phyloP scores from a whole-genome alignment of 2,329 filamentous ascomycete species.

The Penicillium sp. region DNA sequence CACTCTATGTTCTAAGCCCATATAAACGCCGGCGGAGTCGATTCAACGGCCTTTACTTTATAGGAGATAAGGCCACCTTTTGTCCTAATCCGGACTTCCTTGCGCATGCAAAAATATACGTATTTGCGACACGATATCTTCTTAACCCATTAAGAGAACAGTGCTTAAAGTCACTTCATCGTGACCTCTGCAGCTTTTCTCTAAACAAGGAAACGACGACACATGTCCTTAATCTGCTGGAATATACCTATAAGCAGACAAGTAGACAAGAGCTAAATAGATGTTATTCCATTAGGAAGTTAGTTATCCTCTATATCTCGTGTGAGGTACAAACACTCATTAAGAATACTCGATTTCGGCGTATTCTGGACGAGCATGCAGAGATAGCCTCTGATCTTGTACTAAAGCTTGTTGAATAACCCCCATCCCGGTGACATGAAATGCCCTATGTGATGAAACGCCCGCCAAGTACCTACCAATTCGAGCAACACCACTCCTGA shows the following conservation, averaged over 20 bases:
- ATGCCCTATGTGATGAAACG: too few relatives aligned
- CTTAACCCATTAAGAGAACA: conserved; percentile 4
- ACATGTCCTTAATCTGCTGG: neutral
- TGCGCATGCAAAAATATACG: neutral
- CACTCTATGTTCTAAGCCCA: neutral
- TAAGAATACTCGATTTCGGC: neutral
- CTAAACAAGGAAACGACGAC: neutral
- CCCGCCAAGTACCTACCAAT: too few relatives aligned
- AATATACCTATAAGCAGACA: neutral
- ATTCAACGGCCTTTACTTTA: neutral
- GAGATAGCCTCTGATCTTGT: neutral
- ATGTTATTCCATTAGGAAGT: neutral
- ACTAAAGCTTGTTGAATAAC: too few relatives aligned
- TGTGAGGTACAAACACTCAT: neutral
- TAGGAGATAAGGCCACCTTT: neutral
- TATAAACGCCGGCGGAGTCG: conserved; percentile 1
- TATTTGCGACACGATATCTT: neutral
- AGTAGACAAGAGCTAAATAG: neutral
- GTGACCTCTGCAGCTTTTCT: neutral
- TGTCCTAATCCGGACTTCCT: neutral
- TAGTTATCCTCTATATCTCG: neutral
- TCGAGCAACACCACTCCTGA: too few relatives aligned
- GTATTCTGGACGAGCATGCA: neutral
- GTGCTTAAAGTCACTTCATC: neutral
- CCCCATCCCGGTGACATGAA: too few relatives aligned